Evolutionary conservation across 371 early-diverging fungal genomes (phyloP).

Genomic region (Nosema muscidifuracis): DNA sequence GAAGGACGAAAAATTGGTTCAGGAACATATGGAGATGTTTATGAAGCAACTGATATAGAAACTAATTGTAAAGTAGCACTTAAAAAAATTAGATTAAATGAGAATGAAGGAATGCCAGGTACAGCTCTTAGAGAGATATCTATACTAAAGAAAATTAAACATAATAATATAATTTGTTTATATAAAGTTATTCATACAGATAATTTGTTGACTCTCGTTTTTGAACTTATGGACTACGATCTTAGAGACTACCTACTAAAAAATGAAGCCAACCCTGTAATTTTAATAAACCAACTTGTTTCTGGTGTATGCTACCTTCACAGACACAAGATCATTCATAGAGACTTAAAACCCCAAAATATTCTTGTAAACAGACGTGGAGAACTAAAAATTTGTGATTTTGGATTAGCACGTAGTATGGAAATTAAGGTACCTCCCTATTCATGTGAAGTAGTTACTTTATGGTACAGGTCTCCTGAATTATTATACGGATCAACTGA

Average conservation of each 20-base stretch:
- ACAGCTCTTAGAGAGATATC: constrained; percentile 91
- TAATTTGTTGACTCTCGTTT: constrained; percentile 78
- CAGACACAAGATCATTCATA: constrained; percentile 70
- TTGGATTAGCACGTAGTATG: constrained; percentile 63
- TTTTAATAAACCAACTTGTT: constrained; percentile 73
- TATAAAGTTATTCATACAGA: constrained; percentile 87
- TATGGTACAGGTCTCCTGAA: constrained; percentile 98
- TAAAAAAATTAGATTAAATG: constrained; percentile 61
- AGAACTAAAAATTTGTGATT: constrained; percentile 63
- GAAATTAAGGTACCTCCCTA: constrained; percentile 66
- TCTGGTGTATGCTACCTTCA: constrained; percentile 75
- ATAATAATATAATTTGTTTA: constrained; percentile 83
- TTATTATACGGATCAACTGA: constrained; percentile 80
- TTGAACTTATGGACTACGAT: constrained; percentile 86
- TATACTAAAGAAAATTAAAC: constrained; percentile 79
- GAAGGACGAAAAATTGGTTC: constrained; percentile 59
- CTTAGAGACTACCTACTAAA: constrained; percentile 80
- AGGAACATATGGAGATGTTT: constrained; percentile 63
- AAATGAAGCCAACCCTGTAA: constrained; percentile 67
- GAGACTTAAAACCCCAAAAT: constrained; percentile 85
- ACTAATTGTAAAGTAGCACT: constrained; percentile 60
- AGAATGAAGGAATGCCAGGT: constrained; percentile 63
- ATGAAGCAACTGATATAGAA: constrained; percentile 58
- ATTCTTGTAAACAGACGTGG: constrained; percentile 58
- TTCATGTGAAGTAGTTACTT: constrained; percentile 89